Evolutionary conservation across 495 filamentous ascomycete species (phyloP).

Genomic region (Aspergillus olivimuriae): DNA sequence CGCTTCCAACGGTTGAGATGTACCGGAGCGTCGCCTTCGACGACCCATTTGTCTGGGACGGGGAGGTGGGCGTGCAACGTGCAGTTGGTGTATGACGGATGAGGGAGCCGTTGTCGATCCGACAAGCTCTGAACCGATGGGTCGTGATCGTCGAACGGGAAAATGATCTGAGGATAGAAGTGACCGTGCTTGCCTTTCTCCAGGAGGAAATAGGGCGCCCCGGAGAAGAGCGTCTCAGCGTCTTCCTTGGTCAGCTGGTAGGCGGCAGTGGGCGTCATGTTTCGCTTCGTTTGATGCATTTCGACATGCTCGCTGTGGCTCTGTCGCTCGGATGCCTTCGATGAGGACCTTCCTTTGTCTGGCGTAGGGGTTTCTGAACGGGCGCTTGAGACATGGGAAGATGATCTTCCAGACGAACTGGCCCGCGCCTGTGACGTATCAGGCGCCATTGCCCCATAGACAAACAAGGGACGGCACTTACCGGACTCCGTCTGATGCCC

Average conservation of each 20-base stretch:
- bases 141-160: constrained; percentile 60
- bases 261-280: not conserved
- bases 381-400: not conserved
- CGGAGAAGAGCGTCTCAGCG: constrained; percentile 64
- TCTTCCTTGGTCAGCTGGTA: constrained; percentile 49
- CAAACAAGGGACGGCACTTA: not conserved
- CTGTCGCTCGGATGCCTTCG: not conserved
- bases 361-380: not conserved
- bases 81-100: constrained; percentile 41
- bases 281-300: not conserved
- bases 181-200: constrained; percentile 45
- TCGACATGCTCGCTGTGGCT: not conserved
- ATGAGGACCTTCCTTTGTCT: not conserved
- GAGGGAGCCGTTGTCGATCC: constrained; percentile 45
- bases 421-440: not conserved
- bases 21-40: constrained; percentile 25
- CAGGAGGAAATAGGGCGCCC: constrained; percentile 67
- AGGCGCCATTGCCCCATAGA: not conserved
- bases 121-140: constrained; percentile 54
- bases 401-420: not conserved
- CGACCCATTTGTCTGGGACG: constrained; percentile 30
- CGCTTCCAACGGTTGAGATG: constrained; percentile 21
- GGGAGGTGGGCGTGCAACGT: constrained; percentile 43
- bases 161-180: constrained; percentile 58
- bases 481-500: not conserved